Percentiles rank a stretch among this genome's conserved stretches.
Conservation (phyloP, 2,329 filamentous ascomycete genomes). For the Colletotrichum brevisporum region DNA sequence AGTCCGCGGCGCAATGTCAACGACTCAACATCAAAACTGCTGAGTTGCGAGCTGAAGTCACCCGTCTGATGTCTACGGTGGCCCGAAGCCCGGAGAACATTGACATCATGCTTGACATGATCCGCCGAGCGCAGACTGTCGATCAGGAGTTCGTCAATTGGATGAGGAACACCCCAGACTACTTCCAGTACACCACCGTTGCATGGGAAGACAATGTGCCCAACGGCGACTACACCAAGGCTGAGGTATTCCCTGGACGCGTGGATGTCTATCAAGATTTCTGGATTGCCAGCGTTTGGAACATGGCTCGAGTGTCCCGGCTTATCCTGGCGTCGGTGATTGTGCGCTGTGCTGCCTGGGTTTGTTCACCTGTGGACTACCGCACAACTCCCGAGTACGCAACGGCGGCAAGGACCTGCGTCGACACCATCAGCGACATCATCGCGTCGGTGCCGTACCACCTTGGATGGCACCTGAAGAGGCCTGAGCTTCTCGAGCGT, state of each 20-base stretch:
- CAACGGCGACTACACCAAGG: slow-evolving; percentile 64
- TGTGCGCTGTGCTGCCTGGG: slow-evolving; percentile 73
- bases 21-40: slow-evolving; percentile 67
- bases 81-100: slow-evolving; percentile 64
- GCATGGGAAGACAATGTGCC: slow-evolving; percentile 70
- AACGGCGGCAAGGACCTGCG: slow-evolving; percentile 64
- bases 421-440: slow-evolving; percentile 70
- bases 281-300: slow-evolving; percentile 71
- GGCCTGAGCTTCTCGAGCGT: slow-evolving; percentile 56
- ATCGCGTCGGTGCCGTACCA: slow-evolving; percentile 74
- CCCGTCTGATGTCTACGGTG: slow-evolving; percentile 61
- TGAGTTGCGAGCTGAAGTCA: slow-evolving; percentile 69
- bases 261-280: slow-evolving; percentile 73
- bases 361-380: slow-evolving; percentile 72
- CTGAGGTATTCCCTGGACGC: slow-evolving; percentile 72
- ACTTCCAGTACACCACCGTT: slow-evolving; percentile 66
- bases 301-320: slow-evolving; percentile 66
- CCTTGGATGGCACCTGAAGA: slow-evolving; percentile 70
- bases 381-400: slow-evolving; percentile 74
- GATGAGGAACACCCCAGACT: slow-evolving; percentile 64
- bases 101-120: slow-evolving; percentile 65
- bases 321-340: slow-evolving; percentile 69
- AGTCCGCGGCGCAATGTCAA: slow-evolving; percentile 63
- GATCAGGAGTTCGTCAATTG: slow-evolving; percentile 68
- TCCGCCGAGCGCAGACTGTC: slow-evolving; percentile 64